Conservation (phyloP, 495 filamentous ascomycete genomes). For the Penicillium roqueforti region DNA sequence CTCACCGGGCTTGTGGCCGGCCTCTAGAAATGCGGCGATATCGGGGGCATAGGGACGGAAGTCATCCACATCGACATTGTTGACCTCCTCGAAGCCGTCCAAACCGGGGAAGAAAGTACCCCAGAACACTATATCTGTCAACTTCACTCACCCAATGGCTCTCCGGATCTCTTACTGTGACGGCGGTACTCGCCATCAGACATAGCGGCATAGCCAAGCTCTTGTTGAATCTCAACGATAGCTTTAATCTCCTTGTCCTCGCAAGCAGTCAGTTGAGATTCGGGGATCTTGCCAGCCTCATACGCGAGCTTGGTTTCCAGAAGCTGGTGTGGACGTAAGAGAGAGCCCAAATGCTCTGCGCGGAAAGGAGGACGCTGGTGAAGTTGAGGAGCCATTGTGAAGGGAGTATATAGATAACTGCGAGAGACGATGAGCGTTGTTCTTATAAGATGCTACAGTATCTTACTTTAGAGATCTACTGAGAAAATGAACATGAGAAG, state of each 20-base stretch:
- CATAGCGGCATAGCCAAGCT: slow-evolving; percentile 63
- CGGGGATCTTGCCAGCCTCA: slow-evolving; percentile 45
- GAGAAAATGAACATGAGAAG: not conserved
- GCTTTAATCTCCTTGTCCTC: slow-evolving; percentile 66
- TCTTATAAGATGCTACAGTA: not conserved
- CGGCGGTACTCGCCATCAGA: slow-evolving; percentile 75
- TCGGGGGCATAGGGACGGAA: slow-evolving; percentile 77
- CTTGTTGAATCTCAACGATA: slow-evolving; percentile 60
- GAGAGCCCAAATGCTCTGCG: slow-evolving; percentile 80
- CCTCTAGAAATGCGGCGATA: slow-evolving; percentile 67
- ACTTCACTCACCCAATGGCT: not conserved
- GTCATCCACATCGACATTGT: slow-evolving; percentile 53
- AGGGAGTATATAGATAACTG: slow-evolving; percentile 7
- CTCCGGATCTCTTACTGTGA: slow-evolving; percentile 44
- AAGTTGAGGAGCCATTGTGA: slow-evolving; percentile 38
- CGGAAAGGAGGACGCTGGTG: slow-evolving; percentile 69
- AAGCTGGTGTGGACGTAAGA: slow-evolving; percentile 67
- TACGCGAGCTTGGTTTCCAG: slow-evolving; percentile 58
- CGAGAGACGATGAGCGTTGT: not conserved
- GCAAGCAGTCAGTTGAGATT: slow-evolving; percentile 39
- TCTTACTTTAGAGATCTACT: not conserved
- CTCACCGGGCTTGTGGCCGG: slow-evolving; percentile 69
- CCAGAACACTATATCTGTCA: slow-evolving; percentile 52
- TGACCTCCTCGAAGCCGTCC: slow-evolving; percentile 62
- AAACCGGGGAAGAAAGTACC: slow-evolving; percentile 74